These are phyloP conservation scores for Arthromyces matolae DNA, from an alignment of 768 basidiomycete genomes.

Conservation along the genomic window DNA sequence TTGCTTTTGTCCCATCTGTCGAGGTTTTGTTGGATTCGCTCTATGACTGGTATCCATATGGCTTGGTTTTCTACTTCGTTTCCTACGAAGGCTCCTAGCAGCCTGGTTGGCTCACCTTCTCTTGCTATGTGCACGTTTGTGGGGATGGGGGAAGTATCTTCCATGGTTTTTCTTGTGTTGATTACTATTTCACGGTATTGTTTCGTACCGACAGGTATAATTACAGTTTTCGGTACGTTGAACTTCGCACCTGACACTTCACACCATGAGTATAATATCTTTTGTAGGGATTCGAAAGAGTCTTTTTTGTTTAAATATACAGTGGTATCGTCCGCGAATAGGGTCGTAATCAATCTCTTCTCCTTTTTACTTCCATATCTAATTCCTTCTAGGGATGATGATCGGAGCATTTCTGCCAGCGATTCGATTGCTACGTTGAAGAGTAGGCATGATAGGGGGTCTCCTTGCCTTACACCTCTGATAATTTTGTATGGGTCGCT, in stretches of 20 bases:
- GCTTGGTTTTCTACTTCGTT: slow-evolving; percentile 20
- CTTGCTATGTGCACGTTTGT: slow-evolving; percentile 21
- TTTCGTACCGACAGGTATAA: slow-evolving; percentile 30
- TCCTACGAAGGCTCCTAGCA: slow-evolving; percentile 31
- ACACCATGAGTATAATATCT: slow-evolving; percentile 37
- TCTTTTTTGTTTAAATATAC: slow-evolving; percentile 30
- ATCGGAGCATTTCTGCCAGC: slow-evolving; percentile 22
- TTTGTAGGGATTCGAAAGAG: slow-evolving; percentile 18
- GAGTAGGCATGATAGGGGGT: slow-evolving; percentile 10
- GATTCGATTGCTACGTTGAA: slow-evolving; percentile 10
- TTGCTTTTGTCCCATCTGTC: slow-evolving; percentile 21
- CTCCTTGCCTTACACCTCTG: slow-evolving; percentile 10
- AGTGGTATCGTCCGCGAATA: slow-evolving; percentile 43
- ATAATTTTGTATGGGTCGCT: slow-evolving; percentile 2
- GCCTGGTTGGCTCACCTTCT: slow-evolving; percentile 25
- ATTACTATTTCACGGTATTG: slow-evolving; percentile 16
- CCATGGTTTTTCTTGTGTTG: slow-evolving; percentile 8
- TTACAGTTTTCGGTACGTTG: slow-evolving; percentile 37
- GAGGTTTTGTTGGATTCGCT: slow-evolving; percentile 23
- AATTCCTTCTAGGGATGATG: slow-evolving; percentile 26
- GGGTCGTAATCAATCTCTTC: slow-evolving; percentile 16
- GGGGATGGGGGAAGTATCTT: slow-evolving; percentile 8
- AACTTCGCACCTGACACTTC: slow-evolving; percentile 36
- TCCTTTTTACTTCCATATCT: slow-evolving; percentile 17
- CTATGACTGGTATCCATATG: slow-evolving; percentile 25